phyloP scores from a whole-genome alignment of 2,329 filamentous ascomycete genomes.

The Knufia petricola region DNA sequence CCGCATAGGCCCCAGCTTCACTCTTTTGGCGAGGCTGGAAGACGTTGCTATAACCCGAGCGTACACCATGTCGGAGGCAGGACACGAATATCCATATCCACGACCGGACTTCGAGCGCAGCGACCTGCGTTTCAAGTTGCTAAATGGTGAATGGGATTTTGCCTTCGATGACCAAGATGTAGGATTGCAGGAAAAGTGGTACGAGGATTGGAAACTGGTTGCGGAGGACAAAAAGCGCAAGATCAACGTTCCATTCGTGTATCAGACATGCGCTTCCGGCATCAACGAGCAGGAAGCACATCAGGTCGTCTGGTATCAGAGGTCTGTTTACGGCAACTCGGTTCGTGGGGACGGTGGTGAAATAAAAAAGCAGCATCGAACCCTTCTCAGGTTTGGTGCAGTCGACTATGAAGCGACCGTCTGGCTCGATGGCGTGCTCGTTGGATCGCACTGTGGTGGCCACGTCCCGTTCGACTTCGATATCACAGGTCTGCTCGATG shows the following conservation, averaged over 20 bases:
- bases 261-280: constrained; percentile 55
- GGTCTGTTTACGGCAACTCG: constrained; percentile 35
- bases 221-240: constrained; percentile 32
- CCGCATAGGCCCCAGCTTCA: not conserved
- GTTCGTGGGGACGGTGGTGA: constrained; percentile 29
- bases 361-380: constrained; percentile 33
- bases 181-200: constrained; percentile 47
- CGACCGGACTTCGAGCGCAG: constrained; percentile 49
- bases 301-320: constrained; percentile 58
- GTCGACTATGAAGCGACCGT: constrained; percentile 46
- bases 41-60: not conserved
- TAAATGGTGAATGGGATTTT: constrained; percentile 56
- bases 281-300: constrained; percentile 54
- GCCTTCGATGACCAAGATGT: constrained; percentile 56
- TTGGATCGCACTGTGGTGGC: constrained; percentile 48
- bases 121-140: constrained; percentile 47
- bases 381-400: constrained; percentile 42
- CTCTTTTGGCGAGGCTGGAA: not conserved
- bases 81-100: not conserved
- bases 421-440: constrained; percentile 47
- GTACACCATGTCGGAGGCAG: not conserved
- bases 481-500: constrained; percentile 39
- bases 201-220: constrained; percentile 27
- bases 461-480: constrained; percentile 55
- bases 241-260: constrained; percentile 57